These are phyloP conservation scores for Penicillium flavigenum DNA, from an alignment of 495 filamentous ascomycete species.

Conservation along the genomic window DNA sequence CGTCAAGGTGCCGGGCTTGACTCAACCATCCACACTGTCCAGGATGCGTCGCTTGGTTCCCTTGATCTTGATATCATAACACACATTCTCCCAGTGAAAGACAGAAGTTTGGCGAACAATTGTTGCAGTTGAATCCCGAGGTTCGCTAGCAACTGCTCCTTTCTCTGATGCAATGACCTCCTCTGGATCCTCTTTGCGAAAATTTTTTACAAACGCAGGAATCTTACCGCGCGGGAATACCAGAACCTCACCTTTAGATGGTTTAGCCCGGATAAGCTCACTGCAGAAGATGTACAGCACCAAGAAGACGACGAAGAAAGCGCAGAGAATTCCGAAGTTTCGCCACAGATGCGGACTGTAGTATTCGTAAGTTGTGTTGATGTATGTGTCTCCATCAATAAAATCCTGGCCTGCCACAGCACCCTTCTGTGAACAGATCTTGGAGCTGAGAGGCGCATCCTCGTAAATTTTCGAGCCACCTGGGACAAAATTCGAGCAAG, in stretches of 20 bases:
- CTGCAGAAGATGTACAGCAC: conserved; percentile 65
- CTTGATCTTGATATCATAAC: conserved; percentile 90
- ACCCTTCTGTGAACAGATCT: conserved; percentile 63
- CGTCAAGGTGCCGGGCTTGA: conserved; percentile 85
- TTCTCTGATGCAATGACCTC: conserved; percentile 41
- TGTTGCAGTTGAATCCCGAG: conserved; percentile 21
- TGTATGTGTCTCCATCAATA: conserved; percentile 69
- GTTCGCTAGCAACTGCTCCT: conserved; percentile 4
- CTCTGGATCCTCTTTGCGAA: conserved; percentile 36
- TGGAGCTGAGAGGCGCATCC: conserved; percentile 32
- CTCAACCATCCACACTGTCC: conserved; percentile 84
- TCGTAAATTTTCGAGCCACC: conserved; percentile 49
- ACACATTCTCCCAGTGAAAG: conserved; percentile 84
- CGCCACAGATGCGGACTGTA: conserved; percentile 66
- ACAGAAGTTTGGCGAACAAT: conserved; percentile 62
- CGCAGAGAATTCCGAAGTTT: conserved; percentile 78
- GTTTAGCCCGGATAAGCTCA: conserved; percentile 72
- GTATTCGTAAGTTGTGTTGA: conserved; percentile 61
- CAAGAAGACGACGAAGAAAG: conserved; percentile 68
- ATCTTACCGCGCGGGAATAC: conserved; percentile 79
- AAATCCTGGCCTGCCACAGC: conserved; percentile 53
- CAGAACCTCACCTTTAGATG: conserved; percentile 85
- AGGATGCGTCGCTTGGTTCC: conserved; percentile 70
- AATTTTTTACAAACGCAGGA: conserved; percentile 58
- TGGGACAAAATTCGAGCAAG: conserved; percentile 64